Evolutionary conservation across 257 asterid genomes (phyloP).

Genomic region (Solanum megistacrolobum): DNA sequence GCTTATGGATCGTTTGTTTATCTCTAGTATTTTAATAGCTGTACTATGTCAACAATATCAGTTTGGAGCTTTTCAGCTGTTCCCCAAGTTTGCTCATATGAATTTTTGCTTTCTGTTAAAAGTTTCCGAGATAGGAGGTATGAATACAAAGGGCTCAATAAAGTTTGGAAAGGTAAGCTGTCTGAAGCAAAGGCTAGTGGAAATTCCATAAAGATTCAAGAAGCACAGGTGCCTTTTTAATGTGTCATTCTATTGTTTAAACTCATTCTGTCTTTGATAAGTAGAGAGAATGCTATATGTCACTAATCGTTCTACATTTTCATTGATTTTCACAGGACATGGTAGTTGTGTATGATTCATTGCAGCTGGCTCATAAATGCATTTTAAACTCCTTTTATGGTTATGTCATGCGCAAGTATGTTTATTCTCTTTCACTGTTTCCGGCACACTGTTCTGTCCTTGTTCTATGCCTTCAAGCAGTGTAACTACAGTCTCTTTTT

Average conservation of each 20-base stretch:
- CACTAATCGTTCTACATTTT: slow-evolving; percentile 7
- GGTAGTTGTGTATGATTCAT: slow-evolving; percentile 88
- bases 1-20: background rate
- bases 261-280: background rate
- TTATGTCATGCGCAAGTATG: slow-evolving; percentile 98
- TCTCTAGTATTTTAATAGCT: background rate
- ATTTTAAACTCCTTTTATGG: slow-evolving; percentile 97
- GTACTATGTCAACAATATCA: background rate
- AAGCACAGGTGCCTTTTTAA: slow-evolving; percentile 61
- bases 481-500: slow-evolving; percentile 2
- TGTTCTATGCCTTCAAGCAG: background rate
- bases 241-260: background rate
- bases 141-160: slow-evolving; percentile 92
- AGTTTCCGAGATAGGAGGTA: slow-evolving; percentile 99
- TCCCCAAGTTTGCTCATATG: background rate
- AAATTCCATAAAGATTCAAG: slow-evolving; percentile 86
- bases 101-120: slow-evolving; percentile 1
- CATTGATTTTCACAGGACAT: slow-evolving; percentile 56
- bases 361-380: slow-evolving; percentile 98
- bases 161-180: slow-evolving; percentile 94
- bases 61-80: background rate
- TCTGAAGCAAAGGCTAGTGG: slow-evolving; percentile 93
- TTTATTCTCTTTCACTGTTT: slow-evolving; percentile 2
- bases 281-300: slow-evolving; percentile 1
- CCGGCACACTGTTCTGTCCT: background rate